Conservation (phyloP, 768 basidiomycete species). For the Polyporus arcularius region DNA sequence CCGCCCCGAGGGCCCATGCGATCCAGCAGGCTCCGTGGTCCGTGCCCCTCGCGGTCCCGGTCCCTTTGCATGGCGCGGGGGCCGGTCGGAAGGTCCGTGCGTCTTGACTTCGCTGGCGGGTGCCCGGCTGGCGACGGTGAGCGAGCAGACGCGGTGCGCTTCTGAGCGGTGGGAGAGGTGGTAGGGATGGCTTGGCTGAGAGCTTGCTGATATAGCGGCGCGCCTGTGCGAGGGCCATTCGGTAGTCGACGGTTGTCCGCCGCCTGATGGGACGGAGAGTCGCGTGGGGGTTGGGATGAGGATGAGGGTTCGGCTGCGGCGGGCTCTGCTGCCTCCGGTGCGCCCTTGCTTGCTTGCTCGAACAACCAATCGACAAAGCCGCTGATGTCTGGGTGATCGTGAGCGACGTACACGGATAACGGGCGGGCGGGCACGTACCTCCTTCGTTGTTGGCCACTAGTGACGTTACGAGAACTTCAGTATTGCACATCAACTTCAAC, state of each 20-base stretch:
- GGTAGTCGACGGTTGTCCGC: conserved; percentile 44
- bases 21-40: conserved; percentile 70
- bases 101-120: conserved; percentile 65
- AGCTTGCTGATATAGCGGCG: conserved; percentile 70
- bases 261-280: conserved; percentile 34
- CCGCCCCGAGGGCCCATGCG: conserved; percentile 58
- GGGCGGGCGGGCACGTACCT: conserved; percentile 45
- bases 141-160: conserved; percentile 64
- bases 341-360: conserved; percentile 71
- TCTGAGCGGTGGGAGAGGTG: conserved; percentile 52
- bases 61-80: conserved; percentile 76
- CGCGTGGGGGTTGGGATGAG: conserved; percentile 33
- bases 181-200: conserved; percentile 63
- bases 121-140: conserved; percentile 64
- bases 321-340: conserved; percentile 49
- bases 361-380: conserved; percentile 90
- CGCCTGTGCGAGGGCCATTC: conserved; percentile 51
- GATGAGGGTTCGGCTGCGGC: conserved; percentile 24
- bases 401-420: conserved; percentile 10
- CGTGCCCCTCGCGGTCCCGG: conserved; percentile 27
- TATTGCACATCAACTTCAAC: background rate
- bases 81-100: conserved; percentile 79
- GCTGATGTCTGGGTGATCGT: conserved; percentile 54
- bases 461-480: conserved; percentile 1
- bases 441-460: conserved; percentile 80